phyloP scores from a whole-genome alignment of 1,139 yeast genomes.

The Yarrowia galli region DNA sequence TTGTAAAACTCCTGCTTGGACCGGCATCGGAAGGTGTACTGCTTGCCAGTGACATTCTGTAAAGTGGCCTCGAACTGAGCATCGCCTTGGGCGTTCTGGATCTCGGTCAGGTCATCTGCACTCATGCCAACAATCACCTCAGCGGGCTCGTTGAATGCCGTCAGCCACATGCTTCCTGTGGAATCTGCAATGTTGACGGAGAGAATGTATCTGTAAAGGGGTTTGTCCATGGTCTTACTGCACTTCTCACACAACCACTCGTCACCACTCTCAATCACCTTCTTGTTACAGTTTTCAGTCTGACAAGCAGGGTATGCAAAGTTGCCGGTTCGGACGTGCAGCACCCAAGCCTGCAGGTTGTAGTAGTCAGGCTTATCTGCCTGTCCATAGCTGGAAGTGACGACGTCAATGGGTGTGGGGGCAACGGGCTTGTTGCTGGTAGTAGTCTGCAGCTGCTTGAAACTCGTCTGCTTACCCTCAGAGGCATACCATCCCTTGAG shows the following conservation, averaged over 20 bases:
- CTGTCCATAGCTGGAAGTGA: constrained; percentile 72
- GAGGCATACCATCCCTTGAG: constrained; percentile 96
- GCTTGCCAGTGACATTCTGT: constrained; percentile 68
- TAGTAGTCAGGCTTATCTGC: constrained; percentile 70
- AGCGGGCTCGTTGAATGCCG: constrained; percentile 88
- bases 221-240: constrained; percentile 69
- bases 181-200: constrained; percentile 76
- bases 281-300: constrained; percentile 74
- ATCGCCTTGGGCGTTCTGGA: constrained; percentile 59
- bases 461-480: constrained; percentile 68
- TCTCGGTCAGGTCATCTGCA: constrained; percentile 69
- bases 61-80: constrained; percentile 59
- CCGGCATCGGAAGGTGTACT: constrained; percentile 74
- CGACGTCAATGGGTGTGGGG: constrained; percentile 56
- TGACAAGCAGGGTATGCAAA: constrained; percentile 93
- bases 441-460: constrained; percentile 63
- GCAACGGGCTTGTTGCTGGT: constrained; percentile 47
- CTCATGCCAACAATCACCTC: constrained; percentile 67
- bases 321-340: constrained; percentile 73
- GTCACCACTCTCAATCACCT: constrained; percentile 75
- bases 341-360: constrained; percentile 73
- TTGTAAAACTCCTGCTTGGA: constrained; percentile 87
- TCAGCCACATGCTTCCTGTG: constrained; percentile 85
- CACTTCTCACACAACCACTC: constrained; percentile 97
- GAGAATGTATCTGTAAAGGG: constrained; percentile 80